These are phyloP conservation scores for Oldenlandia corymbosa DNA, from an alignment of 257 asterid species.

Conservation along the genomic window DNA sequence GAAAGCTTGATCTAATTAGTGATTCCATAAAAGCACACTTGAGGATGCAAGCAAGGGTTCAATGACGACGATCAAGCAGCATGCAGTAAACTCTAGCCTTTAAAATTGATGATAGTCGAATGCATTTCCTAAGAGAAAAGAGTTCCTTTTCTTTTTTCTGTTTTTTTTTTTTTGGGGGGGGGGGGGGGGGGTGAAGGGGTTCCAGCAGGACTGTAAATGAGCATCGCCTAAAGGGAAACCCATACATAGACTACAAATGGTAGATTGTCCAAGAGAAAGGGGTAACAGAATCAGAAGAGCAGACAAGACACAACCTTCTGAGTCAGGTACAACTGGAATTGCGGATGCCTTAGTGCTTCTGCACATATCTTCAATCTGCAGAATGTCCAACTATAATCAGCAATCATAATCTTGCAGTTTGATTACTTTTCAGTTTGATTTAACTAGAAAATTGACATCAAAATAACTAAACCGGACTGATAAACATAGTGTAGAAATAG, in stretches of 20 bases:
- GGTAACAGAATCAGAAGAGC: neutral
- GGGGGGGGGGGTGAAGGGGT: too few species aligned
- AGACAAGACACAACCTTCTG: constrained; percentile 57
- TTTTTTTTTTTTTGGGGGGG: too few species aligned
- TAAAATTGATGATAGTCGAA: too few species aligned
- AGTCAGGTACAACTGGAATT: constrained; percentile 84
- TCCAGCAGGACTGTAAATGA: neutral
- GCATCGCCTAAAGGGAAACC: neutral
- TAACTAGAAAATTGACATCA: neutral
- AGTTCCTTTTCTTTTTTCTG: too few species aligned
- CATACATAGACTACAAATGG: neutral
- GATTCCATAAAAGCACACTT: neutral
- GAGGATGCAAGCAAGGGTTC: too few species aligned
- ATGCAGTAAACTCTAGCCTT: too few species aligned
- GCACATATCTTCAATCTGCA: constrained; percentile 91
- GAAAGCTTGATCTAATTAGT: neutral
- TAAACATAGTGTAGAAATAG: too few species aligned
- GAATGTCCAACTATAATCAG: constrained; percentile 17
- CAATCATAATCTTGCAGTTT: neutral
- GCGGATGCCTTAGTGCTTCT: constrained; percentile 79
- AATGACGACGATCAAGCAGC: too few species aligned
- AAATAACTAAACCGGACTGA: too few species aligned
- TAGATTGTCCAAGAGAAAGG: neutral
- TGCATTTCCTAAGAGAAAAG: too few species aligned
- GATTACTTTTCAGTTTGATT: neutral